These are phyloP conservation scores for Eutrema japonicum DNA, from an alignment of 345 rosid genomes.

Conservation along the genomic window DNA sequence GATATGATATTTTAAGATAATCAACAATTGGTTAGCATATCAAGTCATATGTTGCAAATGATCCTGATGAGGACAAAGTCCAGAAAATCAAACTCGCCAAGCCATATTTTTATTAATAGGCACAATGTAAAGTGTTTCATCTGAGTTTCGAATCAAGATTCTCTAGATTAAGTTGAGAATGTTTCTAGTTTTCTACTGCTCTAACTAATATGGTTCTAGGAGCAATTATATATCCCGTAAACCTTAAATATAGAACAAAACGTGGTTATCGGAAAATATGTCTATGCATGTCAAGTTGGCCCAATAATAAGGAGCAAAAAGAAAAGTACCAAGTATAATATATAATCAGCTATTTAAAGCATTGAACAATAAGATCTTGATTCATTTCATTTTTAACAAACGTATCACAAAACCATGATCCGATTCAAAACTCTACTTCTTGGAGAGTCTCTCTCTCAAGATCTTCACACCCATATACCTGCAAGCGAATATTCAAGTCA, in stretches of 20 bases:
- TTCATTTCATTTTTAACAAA: not conserved
- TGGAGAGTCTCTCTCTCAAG: constrained; percentile 61
- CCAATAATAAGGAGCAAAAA: no score
- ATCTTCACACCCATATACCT: constrained; percentile 94
- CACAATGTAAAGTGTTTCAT: no score
- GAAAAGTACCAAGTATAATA: not conserved
- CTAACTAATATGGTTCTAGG: no score
- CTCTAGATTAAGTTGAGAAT: not conserved
- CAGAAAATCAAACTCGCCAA: no score
- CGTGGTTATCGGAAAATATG: no score
- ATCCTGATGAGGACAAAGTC: no score
- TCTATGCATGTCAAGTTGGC: no score
- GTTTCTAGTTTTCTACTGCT: not conserved
- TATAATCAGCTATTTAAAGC: constrained; percentile 5
- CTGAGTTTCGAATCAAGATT: not conserved
- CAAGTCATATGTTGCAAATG: no score
- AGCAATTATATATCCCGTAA: no score
- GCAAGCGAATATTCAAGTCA: constrained; percentile 34
- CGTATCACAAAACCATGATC: constrained; percentile 19
- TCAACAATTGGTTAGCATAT: no score
- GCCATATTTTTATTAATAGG: no score
- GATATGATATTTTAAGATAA: not conserved
- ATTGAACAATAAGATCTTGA: constrained; percentile 3
- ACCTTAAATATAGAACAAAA: no score
- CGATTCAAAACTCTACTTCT: constrained; percentile 12